Evolutionary conservation across 78 protist genomes (phyloP).

Genomic region (Dictyostelium firmibasis): DNA sequence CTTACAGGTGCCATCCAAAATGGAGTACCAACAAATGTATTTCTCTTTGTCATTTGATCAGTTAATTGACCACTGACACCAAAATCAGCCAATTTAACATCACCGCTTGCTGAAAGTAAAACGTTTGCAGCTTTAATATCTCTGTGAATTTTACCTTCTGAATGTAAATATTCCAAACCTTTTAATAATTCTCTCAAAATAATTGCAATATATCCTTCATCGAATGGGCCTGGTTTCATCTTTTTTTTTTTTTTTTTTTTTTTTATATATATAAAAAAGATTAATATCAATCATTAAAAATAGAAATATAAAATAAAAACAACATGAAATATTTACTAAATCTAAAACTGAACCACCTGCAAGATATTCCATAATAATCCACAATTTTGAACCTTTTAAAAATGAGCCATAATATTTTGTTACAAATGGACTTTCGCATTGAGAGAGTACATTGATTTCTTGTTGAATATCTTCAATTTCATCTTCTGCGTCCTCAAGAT

Average conservation of each 20-base stretch:
- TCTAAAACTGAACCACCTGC: conserved; percentile 96
- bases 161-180: conserved; percentile 95
- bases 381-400: conserved; percentile 87
- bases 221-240: conserved; percentile 87
- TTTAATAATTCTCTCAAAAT: conserved; percentile 92
- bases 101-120: conserved; percentile 91
- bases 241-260: neutral
- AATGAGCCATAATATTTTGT: conserved; percentile 91
- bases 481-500: conserved; percentile 97
- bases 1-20: conserved; percentile 99
- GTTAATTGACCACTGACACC: conserved; percentile 97
- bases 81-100: conserved; percentile 98
- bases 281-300: too few species aligned
- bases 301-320: neutral
- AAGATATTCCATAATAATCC: conserved; percentile 98
- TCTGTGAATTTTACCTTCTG: conserved; percentile 96
- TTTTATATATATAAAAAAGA: neutral
- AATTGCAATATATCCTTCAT: conserved; percentile 90
- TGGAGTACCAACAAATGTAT: conserved; percentile 97
- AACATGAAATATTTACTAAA: conserved; percentile 37
- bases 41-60: conserved; percentile 89
- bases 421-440: conserved; percentile 88
- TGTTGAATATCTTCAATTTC: conserved; percentile 97
- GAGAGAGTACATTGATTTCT: conserved; percentile 91
- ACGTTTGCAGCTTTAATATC: conserved; percentile 98